These are phyloP conservation scores for Microdochium bolleyi DNA, from an alignment of 2,329 filamentous ascomycete genomes.

Conservation along the genomic window DNA sequence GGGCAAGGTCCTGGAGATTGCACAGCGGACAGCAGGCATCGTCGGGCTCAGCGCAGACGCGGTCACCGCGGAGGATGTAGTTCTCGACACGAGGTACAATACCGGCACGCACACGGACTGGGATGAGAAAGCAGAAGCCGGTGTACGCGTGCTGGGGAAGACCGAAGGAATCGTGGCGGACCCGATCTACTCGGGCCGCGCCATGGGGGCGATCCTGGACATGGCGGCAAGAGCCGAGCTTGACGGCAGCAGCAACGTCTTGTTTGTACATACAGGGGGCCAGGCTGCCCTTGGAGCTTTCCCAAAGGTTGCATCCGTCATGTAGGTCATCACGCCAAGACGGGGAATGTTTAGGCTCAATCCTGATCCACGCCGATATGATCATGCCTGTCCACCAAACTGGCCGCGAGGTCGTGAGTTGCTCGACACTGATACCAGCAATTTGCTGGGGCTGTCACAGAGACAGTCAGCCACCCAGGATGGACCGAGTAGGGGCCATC, in stretches of 20 bases:
- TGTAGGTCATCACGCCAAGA: neutral
- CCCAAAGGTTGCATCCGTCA: neutral
- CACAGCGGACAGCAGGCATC: neutral
- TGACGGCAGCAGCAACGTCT: neutral
- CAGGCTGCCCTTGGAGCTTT: neutral
- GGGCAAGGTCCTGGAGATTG: neutral
- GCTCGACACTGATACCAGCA: neutral
- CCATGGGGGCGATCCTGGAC: neutral
- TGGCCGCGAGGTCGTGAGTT: neutral
- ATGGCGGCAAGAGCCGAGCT: neutral
- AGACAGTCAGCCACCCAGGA: neutral
- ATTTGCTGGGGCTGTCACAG: neutral
- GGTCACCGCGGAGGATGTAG: neutral
- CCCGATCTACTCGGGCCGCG: neutral
- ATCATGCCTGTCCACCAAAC: neutral
- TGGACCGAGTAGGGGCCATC: neutral
- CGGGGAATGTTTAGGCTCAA: neutral
- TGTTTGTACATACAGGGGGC: neutral
- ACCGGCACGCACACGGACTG: neutral
- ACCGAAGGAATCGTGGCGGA: neutral
- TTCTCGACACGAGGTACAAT: neutral
- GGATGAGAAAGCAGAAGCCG: neutral
- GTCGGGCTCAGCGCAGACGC: neutral
- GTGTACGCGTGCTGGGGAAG: neutral
- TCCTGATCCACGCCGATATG: neutral